Evolutionary conservation across 2,329 filamentous ascomycete genomes (phyloP).

Genomic region (Geosmithia morbida): DNA sequence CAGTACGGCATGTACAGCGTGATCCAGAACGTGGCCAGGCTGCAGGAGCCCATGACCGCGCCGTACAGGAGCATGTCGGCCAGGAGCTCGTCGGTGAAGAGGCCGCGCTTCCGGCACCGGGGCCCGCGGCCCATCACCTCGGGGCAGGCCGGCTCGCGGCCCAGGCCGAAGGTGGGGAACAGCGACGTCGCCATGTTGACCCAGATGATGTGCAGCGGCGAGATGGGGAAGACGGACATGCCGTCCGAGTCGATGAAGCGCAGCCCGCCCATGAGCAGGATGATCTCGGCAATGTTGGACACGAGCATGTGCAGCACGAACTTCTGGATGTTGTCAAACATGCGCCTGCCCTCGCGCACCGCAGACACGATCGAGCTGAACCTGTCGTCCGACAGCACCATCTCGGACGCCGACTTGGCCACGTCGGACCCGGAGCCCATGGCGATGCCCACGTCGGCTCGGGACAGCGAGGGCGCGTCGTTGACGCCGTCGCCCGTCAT

Average conservation of each 20-base stretch:
- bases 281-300: slow-evolving; percentile 74
- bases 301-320: slow-evolving; percentile 70
- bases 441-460: slow-evolving; percentile 56
- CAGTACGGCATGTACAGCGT: slow-evolving; percentile 25
- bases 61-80: slow-evolving; percentile 72
- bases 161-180: slow-evolving; percentile 77
- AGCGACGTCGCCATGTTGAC: slow-evolving; percentile 89
- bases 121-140: slow-evolving; percentile 74
- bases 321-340: slow-evolving; percentile 64
- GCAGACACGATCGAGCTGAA: slow-evolving; percentile 58
- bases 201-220: slow-evolving; percentile 80
- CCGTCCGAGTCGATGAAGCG: slow-evolving; percentile 59
- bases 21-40: slow-evolving; percentile 51
- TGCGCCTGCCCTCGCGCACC: slow-evolving; percentile 55
- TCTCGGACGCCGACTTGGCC: slow-evolving; percentile 52
- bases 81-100: slow-evolving; percentile 67
- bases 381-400: slow-evolving; percentile 60
- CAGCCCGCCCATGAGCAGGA: slow-evolving; percentile 67
- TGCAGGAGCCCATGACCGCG: slow-evolving; percentile 59
- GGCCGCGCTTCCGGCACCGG: slow-evolving; percentile 50
- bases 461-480: slow-evolving; percentile 52
- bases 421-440: slow-evolving; percentile 60
- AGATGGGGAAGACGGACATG: slow-evolving; percentile 73
- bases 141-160: slow-evolving; percentile 59
- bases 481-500: slow-evolving; percentile 65